Evolutionary conservation across 192 early-diverging fungal species (phyloP), one percentile per base, ranked within the genome.

Genomic region (Linderina pennispora): DNA sequence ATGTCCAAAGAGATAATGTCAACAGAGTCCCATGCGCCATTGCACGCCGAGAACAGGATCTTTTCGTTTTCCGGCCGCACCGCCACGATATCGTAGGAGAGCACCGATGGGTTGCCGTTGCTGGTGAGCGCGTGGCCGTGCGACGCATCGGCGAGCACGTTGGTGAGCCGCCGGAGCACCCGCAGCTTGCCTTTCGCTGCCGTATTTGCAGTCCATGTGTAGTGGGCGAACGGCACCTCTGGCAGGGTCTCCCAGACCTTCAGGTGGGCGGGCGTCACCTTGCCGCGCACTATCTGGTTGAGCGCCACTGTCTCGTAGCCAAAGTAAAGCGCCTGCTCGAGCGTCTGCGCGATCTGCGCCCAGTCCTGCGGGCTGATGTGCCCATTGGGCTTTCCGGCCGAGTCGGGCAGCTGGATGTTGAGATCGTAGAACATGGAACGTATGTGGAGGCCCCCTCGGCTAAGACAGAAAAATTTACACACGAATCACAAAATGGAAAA

Each of bases 351-450:
- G 9, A 71, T 38, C 23, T 43, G 60, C 13, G 55, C 45, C 67
- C 67, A 71, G 31, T 71, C 61, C 16, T 55, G 45, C 23, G 42
- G 45, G 23, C 52, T 59, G 23, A 64, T 5, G 9, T 34, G 47
- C 1, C 55, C 61, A 28, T 48, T 48, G 14, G 56, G 36, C 40
- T 42, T 50, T 10, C 67, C 67, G 9, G 60, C 60, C 31, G 52
- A 40, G 5, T 63, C 67, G 2, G 67, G 67, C 41, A 71, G 49
- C 36, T 60, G 55, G 36, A 71, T 71, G 22, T 71, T 71, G n/a
- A 71, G 45, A 39, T 71, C 67, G 34, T 71, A 59, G 45, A 71
- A 71, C 67, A 71, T 71, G n/a, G n/a, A n/a, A n/a, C n/a, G n/a
- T n/a, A n/a, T n/a, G n/a, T n/a, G n/a, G n/a, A n/a, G n/a, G n/a